Base-by-base conservation (phyloP, 1,284 basidiomycete species). In the Pseudozyma thailandica region DNA sequence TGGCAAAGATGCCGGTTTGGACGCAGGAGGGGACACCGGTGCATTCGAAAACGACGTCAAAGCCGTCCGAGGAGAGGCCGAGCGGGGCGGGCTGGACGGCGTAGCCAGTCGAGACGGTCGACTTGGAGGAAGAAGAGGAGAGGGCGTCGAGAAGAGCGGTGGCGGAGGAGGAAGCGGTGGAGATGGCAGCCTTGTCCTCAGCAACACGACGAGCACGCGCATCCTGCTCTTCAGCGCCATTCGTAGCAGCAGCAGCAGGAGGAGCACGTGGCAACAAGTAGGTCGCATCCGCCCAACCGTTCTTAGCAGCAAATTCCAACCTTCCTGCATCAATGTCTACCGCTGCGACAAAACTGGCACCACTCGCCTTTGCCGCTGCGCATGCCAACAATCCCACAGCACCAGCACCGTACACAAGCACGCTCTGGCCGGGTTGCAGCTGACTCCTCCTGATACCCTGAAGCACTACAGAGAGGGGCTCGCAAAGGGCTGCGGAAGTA, bases 21-120 rank as follows among this genome's bases (percentile, higher is more conserved):
- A 84, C 77, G 72, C 83, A 82, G 23, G 76, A 86, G 83, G 94
- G 93, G 2, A 93, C 93, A 72, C 94, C 94, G 6, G 94, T 95
- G 84, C 94, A 97, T 84, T 97, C 94, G 78, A 94, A 92, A 33
- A 96, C 90, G 74, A 91, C 86, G 84, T 97, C 93, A 84, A 94
- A 95, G 13, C 93, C 94, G 25, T 65, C 69, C 1, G 45, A 47
- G 9, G 33, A 20, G 4, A 65, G 42, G 33, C 65, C 68, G 35
- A 64, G 48, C 2, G 61, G 61, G 4, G 61, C 61, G 1, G 60
- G 55, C 28, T 70, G 59, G 7, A 27, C 33, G 0, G 66, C 51
- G 31, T 49, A 70, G 4, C 55, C 61, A 15, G 56, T 52, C 10
- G 31, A n/a, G 0, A n/a, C n/a, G n/a, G 46, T 48, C 1, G 38